These are phyloP conservation scores for Pontederia paniculata DNA, from an alignment of 176 grass and related monocot genomes.

Conservation along the genomic window DNA sequence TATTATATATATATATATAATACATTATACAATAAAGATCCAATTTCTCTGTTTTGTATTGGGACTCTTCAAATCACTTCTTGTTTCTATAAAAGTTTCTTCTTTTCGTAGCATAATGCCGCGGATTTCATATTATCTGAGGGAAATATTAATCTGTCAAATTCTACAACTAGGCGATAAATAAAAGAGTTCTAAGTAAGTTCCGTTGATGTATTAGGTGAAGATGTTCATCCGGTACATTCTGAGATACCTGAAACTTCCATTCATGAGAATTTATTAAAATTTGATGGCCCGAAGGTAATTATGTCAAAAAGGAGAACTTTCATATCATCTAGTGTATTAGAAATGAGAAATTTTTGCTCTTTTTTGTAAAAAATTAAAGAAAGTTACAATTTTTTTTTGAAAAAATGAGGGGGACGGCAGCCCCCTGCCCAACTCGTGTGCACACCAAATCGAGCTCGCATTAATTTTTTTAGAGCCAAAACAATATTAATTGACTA, in stretches of 20 bases:
- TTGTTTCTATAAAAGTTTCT: not conserved
- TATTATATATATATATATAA: no score
- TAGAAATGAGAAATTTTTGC: not conserved
- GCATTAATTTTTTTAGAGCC: no score
- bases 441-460: no score
- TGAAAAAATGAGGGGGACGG: no score
- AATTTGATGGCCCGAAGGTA: conserved; percentile 12
- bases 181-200: conserved; percentile 10
- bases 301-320: not conserved
- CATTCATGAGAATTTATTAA: conserved; percentile 33
- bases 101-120: not conserved
- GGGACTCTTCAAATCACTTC: not conserved
- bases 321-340: not conserved
- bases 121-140: no score
- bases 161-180: conserved; percentile 6
- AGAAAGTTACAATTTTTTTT: no score
- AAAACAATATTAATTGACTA: no score
- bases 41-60: not conserved
- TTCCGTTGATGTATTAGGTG: conserved; percentile 7
- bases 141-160: not conserved
- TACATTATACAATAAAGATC: not conserved
- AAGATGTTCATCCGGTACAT: conserved; percentile 37
- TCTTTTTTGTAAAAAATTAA: no score
- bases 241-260: conserved; percentile 20
- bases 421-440: no score